Evolutionary conservation across 768 basidiomycete genomes (phyloP), one percentile per base, ranked within the genome.

Genomic region (Mycena olivaceomarginata): DNA sequence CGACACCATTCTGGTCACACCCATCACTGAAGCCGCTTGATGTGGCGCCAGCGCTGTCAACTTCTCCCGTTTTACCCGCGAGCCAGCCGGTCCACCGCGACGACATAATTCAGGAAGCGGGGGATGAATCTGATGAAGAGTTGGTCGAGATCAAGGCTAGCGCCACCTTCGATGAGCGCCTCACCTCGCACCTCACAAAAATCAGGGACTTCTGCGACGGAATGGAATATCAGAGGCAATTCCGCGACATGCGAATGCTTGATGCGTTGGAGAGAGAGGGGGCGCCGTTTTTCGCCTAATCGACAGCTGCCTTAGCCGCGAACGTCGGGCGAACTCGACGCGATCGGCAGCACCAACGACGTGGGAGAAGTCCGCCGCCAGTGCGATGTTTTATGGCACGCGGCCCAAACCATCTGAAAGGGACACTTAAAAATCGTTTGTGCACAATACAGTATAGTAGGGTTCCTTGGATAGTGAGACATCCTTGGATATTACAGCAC

Each of bases 1-100:
- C 75, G 4, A 70, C 64, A 18, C 81, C 77, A 0, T 82, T 82
- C 62, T 82, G 81, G 79, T 37, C 66, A 1, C 80, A 81, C 37
- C 66, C 67, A 1, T 10, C 46, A 15, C 72, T 77, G 15, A 25
- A 20, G 2, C 72, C 72, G 0, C 67, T 77, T 5, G 59, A 39
- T 18, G 13, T 40, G 2, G 4, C 43, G 10, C 43, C 70, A 45
- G 48, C 9, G 1, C 25, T n/a, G 41, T 11, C 39, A 22, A 40
- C 67, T 31, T 48, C 45, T 12, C 25, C 65, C 1, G n/a, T 9
- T 31, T 40, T 51, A 31, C 12, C 65, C 8, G 6, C 22, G 2
- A 25, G 25, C 65, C 22, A 48, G 43, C 45, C 25, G 3, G n/a
- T n/a, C n/a, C n/a, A n/a, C n/a, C n/a, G n/a, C n/a, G n/a, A n/a